Base-by-base conservation (phyloP, 2,329 filamentous ascomycete genomes). In the Acarospora socialis region DNA sequence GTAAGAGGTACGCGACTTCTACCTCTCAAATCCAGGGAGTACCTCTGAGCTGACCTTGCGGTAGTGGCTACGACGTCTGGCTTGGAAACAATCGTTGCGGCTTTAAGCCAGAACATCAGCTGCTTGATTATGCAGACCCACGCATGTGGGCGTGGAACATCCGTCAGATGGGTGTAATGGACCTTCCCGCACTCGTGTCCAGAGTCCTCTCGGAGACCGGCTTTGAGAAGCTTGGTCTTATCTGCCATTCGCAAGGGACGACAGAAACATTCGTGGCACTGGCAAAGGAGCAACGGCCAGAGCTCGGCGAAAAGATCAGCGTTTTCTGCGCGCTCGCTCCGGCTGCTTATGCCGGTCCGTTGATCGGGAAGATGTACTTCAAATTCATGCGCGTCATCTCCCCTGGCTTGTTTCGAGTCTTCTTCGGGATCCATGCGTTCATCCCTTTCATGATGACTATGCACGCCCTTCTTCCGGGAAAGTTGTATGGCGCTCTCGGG, bases 121-220 rank as follows among this genome's bases (percentile, higher is more conserved):
- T 76, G 14, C 67, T 94, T 22, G 57, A 70, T 2, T 74, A 79
- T 42, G 60, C 61, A 3, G 87, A 95, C 48, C 86, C 87, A 2
- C 71, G 84, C 18, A 92, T 94, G 81, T 94, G 87, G 87, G 74
- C 77, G 23, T 95, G 87, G 87, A 92, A 92, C 43, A 92, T 94
- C 34, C 73, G 81, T 0, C 82, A 93, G 48, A 92, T 94, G 80
- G 87, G 84, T 3, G 77, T 86, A 1, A 73, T 92, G 49, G 87
- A 95, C 50, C 66, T 95, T 3, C 69, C 86, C 0, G 84, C 86
- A 0, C 65, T 94, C 20, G 69, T 80, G 1, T 81, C 78, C 0
- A 73, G 81, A 4, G 81, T 94, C 1, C 65, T 93, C 2, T 67
- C 66, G 22, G 79, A 92, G 56, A 94, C 86, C 0, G 77, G 79